Evolutionary conservation across 2,329 filamentous ascomycete genomes (phyloP).

Genomic region (Ilyonectria sp.): DNA sequence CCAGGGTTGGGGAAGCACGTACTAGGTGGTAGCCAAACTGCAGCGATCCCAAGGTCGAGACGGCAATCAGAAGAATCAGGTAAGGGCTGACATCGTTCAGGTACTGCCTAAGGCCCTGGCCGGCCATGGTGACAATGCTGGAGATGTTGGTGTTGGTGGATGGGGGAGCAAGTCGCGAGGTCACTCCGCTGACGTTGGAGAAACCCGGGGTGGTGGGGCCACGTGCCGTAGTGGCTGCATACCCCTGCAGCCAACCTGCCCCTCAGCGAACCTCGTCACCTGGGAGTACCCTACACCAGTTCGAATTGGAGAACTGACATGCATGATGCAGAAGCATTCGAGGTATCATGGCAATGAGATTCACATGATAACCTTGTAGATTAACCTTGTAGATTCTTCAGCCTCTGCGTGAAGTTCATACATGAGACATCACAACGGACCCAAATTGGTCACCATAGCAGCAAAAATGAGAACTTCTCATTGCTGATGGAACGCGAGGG

Average conservation of each 20-base stretch:
- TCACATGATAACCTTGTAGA: neutral
- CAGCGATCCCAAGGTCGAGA: slow-evolving; percentile 88
- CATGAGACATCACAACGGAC: too few species aligned
- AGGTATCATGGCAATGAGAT: neutral
- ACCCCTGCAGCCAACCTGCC: slow-evolving; percentile 14
- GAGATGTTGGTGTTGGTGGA: slow-evolving; percentile 13
- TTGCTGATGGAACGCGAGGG: too few species aligned
- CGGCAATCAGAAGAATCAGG: slow-evolving; percentile 81
- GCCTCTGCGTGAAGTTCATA: neutral
- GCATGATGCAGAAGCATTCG: neutral
- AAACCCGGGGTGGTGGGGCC: slow-evolving; percentile 29
- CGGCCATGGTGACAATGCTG: slow-evolving; percentile 49
- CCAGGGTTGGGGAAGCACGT: slow-evolving; percentile 48
- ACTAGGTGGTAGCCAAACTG: slow-evolving; percentile 97
- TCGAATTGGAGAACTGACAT: neutral
- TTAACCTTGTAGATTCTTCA: neutral
- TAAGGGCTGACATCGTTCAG: slow-evolving; percentile 77
- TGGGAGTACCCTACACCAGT: slow-evolving; percentile 23
- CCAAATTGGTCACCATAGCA: too few species aligned
- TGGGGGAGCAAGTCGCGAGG: neutral
- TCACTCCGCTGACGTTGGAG: slow-evolving; percentile 5
- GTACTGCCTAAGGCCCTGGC: slow-evolving; percentile 46
- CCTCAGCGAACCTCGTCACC: neutral
- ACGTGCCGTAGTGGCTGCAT: slow-evolving; percentile 29
- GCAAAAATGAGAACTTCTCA: too few species aligned